Evolutionary conservation across 2,329 filamentous ascomycete species (phyloP), one percentile per base, ranked within the genome.

Genomic region (Colletotrichum tamarilloi): DNA sequence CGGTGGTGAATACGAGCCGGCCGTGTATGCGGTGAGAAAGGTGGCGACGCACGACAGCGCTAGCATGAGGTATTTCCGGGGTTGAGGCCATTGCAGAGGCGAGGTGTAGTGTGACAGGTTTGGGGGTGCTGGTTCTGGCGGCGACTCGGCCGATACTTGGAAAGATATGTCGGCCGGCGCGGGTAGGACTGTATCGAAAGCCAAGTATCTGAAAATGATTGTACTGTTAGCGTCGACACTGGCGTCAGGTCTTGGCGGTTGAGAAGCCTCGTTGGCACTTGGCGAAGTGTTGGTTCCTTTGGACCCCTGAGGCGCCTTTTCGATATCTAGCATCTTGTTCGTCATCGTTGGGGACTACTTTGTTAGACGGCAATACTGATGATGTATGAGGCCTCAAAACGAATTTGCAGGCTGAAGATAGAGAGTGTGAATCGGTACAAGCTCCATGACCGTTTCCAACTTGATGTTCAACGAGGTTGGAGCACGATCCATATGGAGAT

Each of bases 1-100:
- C 0, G 93, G 90, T 0, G 94, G 92, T 7, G 92, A 93, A 81
- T 97, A 97, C 2, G 94, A 89, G 3, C 95, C 95, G 0, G 95
- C 93, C 0, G 93, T 90, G 81, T 95, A 97, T 7, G 94, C 95
- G 0, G 95, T 94, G 63, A 95, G 83, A 24, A 91, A 88, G 0
- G 95, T 97, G 1, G 94, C 94, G 7, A 91, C 82, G 80, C 93
- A 97, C 9, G 93, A 94, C 14, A 98, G 86, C 78, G 87, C 89
- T 9, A 96, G 90, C 77, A 94, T 91, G 72, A 93, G 81, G 28
- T 86, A 87, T 80, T 98, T 98, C 73, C 91, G 90, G 58, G 85
- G 85, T 68, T 84, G 79, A 0, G 93, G 90, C 94, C 95, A 97
- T 11, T 88, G 85, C 75, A 95, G 92, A 0, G 95, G 95, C 11